Percentiles rank a stretch among this genome's conserved stretches.
Conservation (phyloP, 176 grass and related monocot genomes). For the Ampelocalamus luodianensis region DNA sequence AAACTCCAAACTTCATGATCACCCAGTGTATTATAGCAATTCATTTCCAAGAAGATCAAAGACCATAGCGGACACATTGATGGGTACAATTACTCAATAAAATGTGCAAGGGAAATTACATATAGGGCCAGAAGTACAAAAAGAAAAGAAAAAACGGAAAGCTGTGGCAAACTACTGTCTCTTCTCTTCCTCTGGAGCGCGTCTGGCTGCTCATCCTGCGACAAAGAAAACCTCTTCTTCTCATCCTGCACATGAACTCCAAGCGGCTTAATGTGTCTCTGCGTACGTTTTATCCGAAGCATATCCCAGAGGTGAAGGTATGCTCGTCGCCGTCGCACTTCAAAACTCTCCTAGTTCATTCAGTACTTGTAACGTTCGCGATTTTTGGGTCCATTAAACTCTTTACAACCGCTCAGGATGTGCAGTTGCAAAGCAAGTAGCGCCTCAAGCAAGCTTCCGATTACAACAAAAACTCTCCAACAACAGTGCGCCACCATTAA, state of each 20-base stretch:
- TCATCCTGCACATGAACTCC: too few relatives aligned
- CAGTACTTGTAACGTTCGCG: too few relatives aligned
- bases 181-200: neutral
- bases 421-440: too few relatives aligned
- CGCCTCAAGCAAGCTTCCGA: too few relatives aligned
- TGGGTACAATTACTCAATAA: neutral
- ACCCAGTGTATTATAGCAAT: neutral
- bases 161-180: neutral
- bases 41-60: neutral
- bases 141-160: neutral
- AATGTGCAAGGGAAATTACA: neutral
- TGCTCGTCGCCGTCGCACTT: neutral
- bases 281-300: too few relatives aligned
- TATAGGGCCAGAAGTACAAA: neutral
- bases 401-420: too few relatives aligned
- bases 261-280: too few relatives aligned
- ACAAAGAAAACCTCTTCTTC: neutral
- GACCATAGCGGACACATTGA: neutral
- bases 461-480: too few relatives aligned
- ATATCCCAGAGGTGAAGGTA: too few relatives aligned
- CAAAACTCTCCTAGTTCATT: neutral
- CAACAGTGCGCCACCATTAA: too few relatives aligned
- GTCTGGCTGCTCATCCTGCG: neutral
- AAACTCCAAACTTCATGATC: neutral
- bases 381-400: too few relatives aligned